These are phyloP conservation scores for Globisporangium middletonii DNA, from an alignment of 352 stramenopile species.

Conservation along the genomic window DNA sequence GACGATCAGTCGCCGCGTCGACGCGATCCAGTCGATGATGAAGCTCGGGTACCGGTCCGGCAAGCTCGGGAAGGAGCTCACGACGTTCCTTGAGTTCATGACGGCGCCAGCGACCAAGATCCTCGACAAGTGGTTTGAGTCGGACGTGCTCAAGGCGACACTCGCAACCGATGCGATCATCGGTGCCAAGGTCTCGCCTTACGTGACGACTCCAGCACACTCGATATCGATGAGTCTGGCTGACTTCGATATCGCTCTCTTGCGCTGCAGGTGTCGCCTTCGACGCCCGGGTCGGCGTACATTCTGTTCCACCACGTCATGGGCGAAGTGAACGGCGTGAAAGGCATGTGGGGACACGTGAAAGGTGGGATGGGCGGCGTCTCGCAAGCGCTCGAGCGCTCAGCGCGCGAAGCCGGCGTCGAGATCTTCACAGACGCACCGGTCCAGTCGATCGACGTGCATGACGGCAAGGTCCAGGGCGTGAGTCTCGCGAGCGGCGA, in stretches of 20 bases:
- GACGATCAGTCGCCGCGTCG: conserved; percentile 44
- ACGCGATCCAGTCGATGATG: conserved; percentile 61
- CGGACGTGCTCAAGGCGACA: conserved; percentile 85
- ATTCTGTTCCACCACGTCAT: conserved; percentile 92
- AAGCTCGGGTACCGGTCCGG: conserved; percentile 54
- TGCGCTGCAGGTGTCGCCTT: conserved; percentile 53
- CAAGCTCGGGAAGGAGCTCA: conserved; percentile 69
- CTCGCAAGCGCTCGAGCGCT: conserved; percentile 55
- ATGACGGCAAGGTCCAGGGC: conserved; percentile 35
- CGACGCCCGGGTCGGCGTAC: conserved; percentile 83
- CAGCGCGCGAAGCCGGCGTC: conserved; percentile 54
- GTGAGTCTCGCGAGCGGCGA: conserved; percentile 60
- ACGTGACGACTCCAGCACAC: no score
- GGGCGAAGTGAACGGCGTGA: conserved; percentile 85
- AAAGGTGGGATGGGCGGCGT: conserved; percentile 87
- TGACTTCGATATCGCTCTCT: neutral
- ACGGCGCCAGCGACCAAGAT: conserved; percentile 82
- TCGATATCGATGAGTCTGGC: neutral
- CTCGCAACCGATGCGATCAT: conserved; percentile 91
- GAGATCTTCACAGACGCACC: conserved; percentile 64
- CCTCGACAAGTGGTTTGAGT: conserved; percentile 89
- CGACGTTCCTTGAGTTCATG: conserved; percentile 87
- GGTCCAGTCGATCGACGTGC: conserved; percentile 60
- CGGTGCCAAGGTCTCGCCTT: conserved; percentile 56
- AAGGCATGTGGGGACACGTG: conserved; percentile 87